Evolutionary conservation across 2,329 filamentous ascomycete species (phyloP).

Genomic region (Aspergillus niger): DNA sequence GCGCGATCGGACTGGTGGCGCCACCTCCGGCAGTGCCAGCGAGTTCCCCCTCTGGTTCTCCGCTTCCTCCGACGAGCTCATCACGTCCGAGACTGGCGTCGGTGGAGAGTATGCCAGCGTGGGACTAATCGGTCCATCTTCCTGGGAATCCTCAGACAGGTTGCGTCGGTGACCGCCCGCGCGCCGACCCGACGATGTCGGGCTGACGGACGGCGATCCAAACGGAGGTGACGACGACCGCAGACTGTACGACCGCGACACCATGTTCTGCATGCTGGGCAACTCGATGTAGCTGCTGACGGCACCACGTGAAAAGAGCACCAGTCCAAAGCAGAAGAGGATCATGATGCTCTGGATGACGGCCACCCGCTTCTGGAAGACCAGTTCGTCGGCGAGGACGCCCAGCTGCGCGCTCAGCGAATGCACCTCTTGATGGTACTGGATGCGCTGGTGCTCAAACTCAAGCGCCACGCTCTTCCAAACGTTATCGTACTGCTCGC

Average conservation of each 20-base stretch:
- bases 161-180: slow-evolving; percentile 32
- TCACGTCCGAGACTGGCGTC: slow-evolving; percentile 39
- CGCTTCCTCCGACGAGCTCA: slow-evolving; percentile 18
- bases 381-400: slow-evolving; percentile 88
- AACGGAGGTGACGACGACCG: slow-evolving; percentile 40
- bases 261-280: slow-evolving; percentile 50
- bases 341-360: slow-evolving; percentile 88
- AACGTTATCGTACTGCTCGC: slow-evolving; percentile 89
- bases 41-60: slow-evolving; percentile 23
- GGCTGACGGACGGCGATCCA: slow-evolving; percentile 41
- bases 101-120: slow-evolving; percentile 42
- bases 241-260: slow-evolving; percentile 48
- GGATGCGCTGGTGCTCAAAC: slow-evolving; percentile 82
- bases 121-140: slow-evolving; percentile 29
- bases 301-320: slow-evolving; percentile 68
- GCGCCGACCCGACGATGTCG: slow-evolving; percentile 35
- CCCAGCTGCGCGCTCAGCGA: slow-evolving; percentile 79
- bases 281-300: slow-evolving; percentile 48
- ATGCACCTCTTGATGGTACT: slow-evolving; percentile 78
- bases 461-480: slow-evolving; percentile 96
- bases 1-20: slow-evolving; percentile 29
- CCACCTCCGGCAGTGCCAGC: slow-evolving; percentile 26
- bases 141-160: slow-evolving; percentile 39
- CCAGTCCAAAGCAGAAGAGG: slow-evolving; percentile 80
- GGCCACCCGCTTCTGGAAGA: slow-evolving; percentile 82